Base-by-base conservation (phyloP, 768 basidiomycete species). In the Suillus placidus region DNA sequence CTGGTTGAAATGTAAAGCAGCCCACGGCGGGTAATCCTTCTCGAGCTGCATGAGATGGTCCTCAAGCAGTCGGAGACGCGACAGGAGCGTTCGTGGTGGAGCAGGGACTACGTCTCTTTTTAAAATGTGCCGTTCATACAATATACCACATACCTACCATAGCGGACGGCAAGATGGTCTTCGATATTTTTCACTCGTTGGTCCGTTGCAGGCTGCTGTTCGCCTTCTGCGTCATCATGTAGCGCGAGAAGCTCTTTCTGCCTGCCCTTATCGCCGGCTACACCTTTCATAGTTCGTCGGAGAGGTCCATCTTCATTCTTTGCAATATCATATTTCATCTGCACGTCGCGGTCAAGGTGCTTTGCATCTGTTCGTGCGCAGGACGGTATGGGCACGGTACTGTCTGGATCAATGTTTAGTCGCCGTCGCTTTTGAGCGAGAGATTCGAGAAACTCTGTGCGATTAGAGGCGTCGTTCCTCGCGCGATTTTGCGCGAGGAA, bases 261-360 rank as follows among this genome's bases (percentile, higher is more conserved):
- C 37, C 64, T 65, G 18, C 55, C 35, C 62, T 60, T 69, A 42
- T 66, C 71, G 37, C 60, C 65, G 45, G 60, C 67, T 0, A 61
- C 61, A 30, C 71, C 74, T 69, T 83, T 82, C 67, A 87, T 71
- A 0, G 88, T 92, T 69, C 86, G 82, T 37, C 85, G 82, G 51
- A 94, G 78, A 1, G 92, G 91, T 0, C 92, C 92, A 43, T 91
- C 90, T 62, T 87, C 88, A 67, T 94, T 93, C 76, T 88, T 92
- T n/a, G 89, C 89, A 67, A 94, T 90, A 73, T 94, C 93, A 68
- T 93, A 94, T 73, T 91, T 91, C 82, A 94, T 92, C 71, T 94
- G 93, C 1, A 86, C 78, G 64, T 92, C 90, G 45, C 93, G 80
- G 73, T 94, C 86, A 38, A 92, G 77, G 0, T 83, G 78, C 71